phyloP scores from a whole-genome alignment of 108 stramenopile species.

The Heterococcus sp. region DNA sequence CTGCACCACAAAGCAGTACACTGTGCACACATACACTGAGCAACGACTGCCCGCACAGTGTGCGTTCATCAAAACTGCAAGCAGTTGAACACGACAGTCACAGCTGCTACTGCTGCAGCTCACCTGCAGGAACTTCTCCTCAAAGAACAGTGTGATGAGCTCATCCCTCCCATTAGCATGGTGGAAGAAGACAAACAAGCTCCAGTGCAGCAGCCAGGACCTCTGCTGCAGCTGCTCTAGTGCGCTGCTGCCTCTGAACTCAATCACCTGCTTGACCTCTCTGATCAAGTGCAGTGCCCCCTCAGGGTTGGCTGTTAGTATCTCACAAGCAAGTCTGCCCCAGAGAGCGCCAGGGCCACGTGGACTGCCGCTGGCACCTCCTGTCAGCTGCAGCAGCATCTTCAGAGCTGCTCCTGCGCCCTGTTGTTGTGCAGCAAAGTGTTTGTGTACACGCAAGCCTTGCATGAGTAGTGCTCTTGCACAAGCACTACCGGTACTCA shows the following conservation, averaged over 20 bases:
- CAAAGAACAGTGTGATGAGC: slow-evolving; percentile 51
- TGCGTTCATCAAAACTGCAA: too few relatives aligned
- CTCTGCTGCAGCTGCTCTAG: slow-evolving; percentile 89
- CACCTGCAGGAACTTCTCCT: slow-evolving; percentile 45
- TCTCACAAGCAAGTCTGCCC: slow-evolving; percentile 43
- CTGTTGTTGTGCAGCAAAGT: too few relatives aligned
- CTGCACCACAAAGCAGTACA: too few relatives aligned
- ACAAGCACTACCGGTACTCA: too few relatives aligned
- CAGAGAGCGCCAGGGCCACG: slow-evolving; percentile 28
- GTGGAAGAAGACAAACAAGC: slow-evolving; percentile 96
- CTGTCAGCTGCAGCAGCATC: slow-evolving; percentile 28
- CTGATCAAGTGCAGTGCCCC: slow-evolving; percentile 32
- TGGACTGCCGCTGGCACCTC: slow-evolving; percentile 11
- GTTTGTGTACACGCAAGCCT: too few relatives aligned
- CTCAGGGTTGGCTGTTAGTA: slow-evolving; percentile 26
- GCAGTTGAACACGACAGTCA: too few relatives aligned
- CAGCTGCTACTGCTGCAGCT: too few relatives aligned
- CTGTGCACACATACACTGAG: too few relatives aligned
- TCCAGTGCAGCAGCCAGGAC: slow-evolving; percentile 97
- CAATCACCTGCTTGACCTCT: slow-evolving; percentile 37
- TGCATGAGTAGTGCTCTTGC: too few relatives aligned
- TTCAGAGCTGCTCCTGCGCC: slow-evolving; percentile 20
- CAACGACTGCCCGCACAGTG: too few relatives aligned
- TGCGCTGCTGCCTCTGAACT: slow-evolving; percentile 58
- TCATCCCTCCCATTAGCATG: slow-evolving; percentile 69